Evolutionary conservation across 2,329 filamentous ascomycete species (phyloP).

Genomic region (Chaetomiaceae sp.): DNA sequence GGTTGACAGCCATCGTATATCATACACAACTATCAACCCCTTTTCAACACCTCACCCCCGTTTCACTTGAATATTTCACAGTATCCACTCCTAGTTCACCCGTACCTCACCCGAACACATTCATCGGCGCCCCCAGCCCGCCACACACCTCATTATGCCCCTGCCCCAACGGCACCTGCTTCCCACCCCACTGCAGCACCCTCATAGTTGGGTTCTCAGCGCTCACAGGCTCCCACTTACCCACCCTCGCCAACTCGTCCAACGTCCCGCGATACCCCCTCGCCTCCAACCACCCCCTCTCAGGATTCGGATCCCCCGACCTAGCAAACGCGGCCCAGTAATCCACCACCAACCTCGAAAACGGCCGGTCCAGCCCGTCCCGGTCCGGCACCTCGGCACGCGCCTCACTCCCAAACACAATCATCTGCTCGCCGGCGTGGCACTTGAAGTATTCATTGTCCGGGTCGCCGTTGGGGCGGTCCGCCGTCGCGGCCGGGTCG

Average conservation of each 20-base stretch:
- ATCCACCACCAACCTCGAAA: conserved; percentile 32
- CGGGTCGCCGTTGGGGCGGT: conserved; percentile 32
- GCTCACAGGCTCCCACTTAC: conserved; percentile 28
- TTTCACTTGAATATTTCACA: too few species aligned
- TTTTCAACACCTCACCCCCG: too few species aligned
- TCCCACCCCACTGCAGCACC: conserved; percentile 29
- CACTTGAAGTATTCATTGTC: conserved; percentile 39
- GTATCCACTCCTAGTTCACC: too few species aligned
- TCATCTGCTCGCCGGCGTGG: conserved; percentile 36
- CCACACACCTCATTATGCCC: conserved; percentile 19
- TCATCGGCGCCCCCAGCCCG: conserved; percentile 23
- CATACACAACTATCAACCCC: too few species aligned
- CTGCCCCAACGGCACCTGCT: conserved; percentile 24
- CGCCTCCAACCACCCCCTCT: conserved; percentile 28
- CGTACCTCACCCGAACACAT: conserved; percentile 12
- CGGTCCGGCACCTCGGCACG: conserved; percentile 32
- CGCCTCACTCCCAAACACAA: conserved; percentile 35
- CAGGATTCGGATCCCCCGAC: conserved; percentile 31
- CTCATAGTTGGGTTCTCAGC: conserved; percentile 20
- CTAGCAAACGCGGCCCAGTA: conserved; percentile 35
- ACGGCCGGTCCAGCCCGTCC: conserved; percentile 33
- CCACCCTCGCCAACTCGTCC: conserved; percentile 25
- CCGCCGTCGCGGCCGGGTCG: conserved; percentile 26
- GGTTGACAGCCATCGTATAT: too few species aligned
- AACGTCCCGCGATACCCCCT: conserved; percentile 30